These are phyloP conservation scores for Lactarius hengduanensis DNA, from an alignment of 768 basidiomycete species.

Conservation along the genomic window DNA sequence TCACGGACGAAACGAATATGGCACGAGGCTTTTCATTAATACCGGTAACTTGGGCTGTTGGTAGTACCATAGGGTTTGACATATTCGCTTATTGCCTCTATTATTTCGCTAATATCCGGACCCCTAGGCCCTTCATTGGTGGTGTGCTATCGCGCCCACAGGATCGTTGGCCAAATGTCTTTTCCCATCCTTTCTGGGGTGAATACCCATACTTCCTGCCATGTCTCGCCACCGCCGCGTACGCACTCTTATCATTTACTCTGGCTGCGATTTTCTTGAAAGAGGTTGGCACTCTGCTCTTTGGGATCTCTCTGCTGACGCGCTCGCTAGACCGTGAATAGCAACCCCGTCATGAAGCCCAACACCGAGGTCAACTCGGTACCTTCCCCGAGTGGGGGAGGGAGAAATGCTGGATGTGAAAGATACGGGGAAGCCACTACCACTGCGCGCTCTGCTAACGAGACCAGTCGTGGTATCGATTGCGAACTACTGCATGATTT, in stretches of 20 bases:
- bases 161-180: slow-evolving; percentile 28
- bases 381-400: background rate
- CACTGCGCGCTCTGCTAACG: slow-evolving; percentile 39
- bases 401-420: background rate
- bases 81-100: background rate
- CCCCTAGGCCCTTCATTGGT: slow-evolving; percentile 31
- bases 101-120: background rate
- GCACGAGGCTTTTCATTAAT: slow-evolving; percentile 4
- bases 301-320: background rate
- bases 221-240: slow-evolving; percentile 17
- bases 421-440: slow-evolving; percentile 15
- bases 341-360: background rate
- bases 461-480: slow-evolving; percentile 43
- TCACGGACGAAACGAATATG: slow-evolving; percentile 8
- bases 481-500: slow-evolving; percentile 43
- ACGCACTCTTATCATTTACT: background rate
- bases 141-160: slow-evolving; percentile 31
- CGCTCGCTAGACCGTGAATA: background rate
- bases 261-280: slow-evolving; percentile 13
- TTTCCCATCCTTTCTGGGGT: slow-evolving; percentile 30
- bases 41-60: background rate
- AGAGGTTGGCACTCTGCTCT: slow-evolving; percentile 4
- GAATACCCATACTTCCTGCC: slow-evolving; percentile 33
- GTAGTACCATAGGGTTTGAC: background rate
- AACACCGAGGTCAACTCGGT: background rate